Percentiles rank a stretch among this genome's conserved stretches.
These are phyloP conservation scores for Eremothecium gossypii DNA, from an alignment of 1,139 yeast genomes.

Conservation along the genomic window DNA sequence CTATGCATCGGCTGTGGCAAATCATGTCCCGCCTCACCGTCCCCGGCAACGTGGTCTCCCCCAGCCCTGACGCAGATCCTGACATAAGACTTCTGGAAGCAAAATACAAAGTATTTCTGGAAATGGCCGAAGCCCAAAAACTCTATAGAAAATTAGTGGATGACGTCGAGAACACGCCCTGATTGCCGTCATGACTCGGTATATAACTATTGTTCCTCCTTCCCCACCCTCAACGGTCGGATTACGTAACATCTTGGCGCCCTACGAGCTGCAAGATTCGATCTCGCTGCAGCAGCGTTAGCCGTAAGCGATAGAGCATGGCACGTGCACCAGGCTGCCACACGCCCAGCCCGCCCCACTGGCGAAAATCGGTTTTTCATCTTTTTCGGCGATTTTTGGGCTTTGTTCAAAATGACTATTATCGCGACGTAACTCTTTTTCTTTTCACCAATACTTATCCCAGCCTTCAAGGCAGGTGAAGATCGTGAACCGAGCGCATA, in stretches of 20 bases:
- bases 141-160: conserved; percentile 66
- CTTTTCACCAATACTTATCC: neutral
- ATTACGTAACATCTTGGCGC: no score
- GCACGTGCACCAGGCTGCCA: no score
- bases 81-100: conserved; percentile 64
- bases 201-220: neutral
- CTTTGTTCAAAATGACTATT: neutral
- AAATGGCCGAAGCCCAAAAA: conserved; percentile 75
- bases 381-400: neutral
- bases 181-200: neutral
- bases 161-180: conserved; percentile 33
- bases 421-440: conserved; percentile 1
- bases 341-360: no score
- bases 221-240: no score
- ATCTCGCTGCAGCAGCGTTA: no score
- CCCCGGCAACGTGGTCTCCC: conserved; percentile 68
- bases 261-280: no score
- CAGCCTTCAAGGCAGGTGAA: neutral
- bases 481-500: neutral
- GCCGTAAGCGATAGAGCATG: no score
- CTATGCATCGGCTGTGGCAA: conserved; percentile 65
- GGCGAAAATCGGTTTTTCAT: no score
- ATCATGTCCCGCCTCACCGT: conserved; percentile 81
- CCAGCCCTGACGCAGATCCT: conserved; percentile 46
- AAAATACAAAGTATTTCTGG: conserved; percentile 77